Evolutionary conservation across 768 basidiomycete genomes (phyloP), one percentile per base, ranked within the genome.

Genomic region (Cystofilobasidium macerans): DNA sequence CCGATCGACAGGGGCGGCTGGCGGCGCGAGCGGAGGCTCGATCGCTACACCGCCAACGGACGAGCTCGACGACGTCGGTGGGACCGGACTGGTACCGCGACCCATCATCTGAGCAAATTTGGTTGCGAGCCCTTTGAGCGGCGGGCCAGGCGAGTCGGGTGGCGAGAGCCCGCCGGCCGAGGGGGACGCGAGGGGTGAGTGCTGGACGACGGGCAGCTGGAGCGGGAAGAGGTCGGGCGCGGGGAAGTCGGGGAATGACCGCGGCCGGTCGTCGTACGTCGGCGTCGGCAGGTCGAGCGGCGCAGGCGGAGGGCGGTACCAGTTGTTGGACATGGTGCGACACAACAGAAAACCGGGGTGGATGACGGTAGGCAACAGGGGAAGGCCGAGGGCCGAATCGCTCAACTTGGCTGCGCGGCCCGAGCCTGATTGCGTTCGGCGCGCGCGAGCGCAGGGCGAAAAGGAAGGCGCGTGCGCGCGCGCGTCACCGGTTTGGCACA

Each of bases 21-120:
- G 51, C 13, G 51, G 26, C 6, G 11, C 30, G 14, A 30, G 28
- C 51, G 18, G 28, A 12, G 3, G 28, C 48, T 30, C 48, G 8
- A 38, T 38, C 28, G 6, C 7, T 51, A 12, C 48, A 2, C 48
- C 48, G 13, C 48, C 20, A 38, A 24, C 57, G 24, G 11, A 18
- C 3, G 57, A 59, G 1, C n/a, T n/a, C n/a, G 57, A 59, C 26
- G 35, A 35, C 9, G 40, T 18, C 20, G n/a, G 2, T 11, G 58
- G n/a, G 14, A 42, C 58, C 13, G 58, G 51, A 20, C 51, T 40
- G 16, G 58, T n/a, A 3, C 43, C 43, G 7, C 38, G 58, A 18
- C 43, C 43, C 20, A 60, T 60, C 58, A 60, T 60, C 24, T 22
- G 18, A 11, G 58, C 58, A 24, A 60, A 60, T 40, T 60, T 60